phyloP scores from a whole-genome alignment of 78 protist genomes.

The Polysphondylium violaceum region DNA sequence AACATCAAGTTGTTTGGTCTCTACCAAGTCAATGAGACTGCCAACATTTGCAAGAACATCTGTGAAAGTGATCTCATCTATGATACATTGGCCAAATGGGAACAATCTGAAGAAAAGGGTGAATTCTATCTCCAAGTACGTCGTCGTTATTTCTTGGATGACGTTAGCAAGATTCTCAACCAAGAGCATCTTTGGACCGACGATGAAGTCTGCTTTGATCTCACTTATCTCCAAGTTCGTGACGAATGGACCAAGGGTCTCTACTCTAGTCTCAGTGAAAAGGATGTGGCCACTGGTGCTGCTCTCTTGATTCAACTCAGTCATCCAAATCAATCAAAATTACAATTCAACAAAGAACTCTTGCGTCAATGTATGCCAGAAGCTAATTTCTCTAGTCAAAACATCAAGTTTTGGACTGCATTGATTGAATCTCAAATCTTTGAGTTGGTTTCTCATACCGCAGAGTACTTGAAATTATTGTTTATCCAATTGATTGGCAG shows the following conservation, averaged over 20 bases:
- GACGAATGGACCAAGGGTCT: slow-evolving; percentile 70
- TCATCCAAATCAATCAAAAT: slow-evolving; percentile 63
- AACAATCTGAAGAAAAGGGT: slow-evolving; percentile 37
- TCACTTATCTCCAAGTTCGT: slow-evolving; percentile 65
- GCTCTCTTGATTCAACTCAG: slow-evolving; percentile 44
- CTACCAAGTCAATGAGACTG: slow-evolving; percentile 36
- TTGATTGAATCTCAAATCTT: slow-evolving; percentile 55
- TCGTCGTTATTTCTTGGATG: slow-evolving; percentile 65
- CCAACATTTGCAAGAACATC: slow-evolving; percentile 29
- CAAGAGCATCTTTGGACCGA: slow-evolving; percentile 77
- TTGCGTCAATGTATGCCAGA: slow-evolving; percentile 44
- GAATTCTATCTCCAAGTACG: slow-evolving; percentile 74
- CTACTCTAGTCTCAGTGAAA: slow-evolving; percentile 10
- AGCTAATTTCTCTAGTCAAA: slow-evolving; percentile 3
- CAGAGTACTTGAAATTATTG: slow-evolving; percentile 53
- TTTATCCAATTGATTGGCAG: slow-evolving; percentile 42
- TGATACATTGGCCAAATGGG: slow-evolving; percentile 63
- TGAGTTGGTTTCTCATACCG: slow-evolving; percentile 65
- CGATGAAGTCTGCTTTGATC: slow-evolving; percentile 57
- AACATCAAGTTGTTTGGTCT: slow-evolving; percentile 28
- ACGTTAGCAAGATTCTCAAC: slow-evolving; percentile 27
- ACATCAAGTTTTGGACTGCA: slow-evolving; percentile 50
- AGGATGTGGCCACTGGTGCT: slow-evolving; percentile 9
- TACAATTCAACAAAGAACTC: slow-evolving; percentile 44
- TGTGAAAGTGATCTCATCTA: slow-evolving; percentile 43